phyloP scores from a whole-genome alignment of 1,139 yeast genomes.

The Kurtzmaniella quercitrusa region DNA sequence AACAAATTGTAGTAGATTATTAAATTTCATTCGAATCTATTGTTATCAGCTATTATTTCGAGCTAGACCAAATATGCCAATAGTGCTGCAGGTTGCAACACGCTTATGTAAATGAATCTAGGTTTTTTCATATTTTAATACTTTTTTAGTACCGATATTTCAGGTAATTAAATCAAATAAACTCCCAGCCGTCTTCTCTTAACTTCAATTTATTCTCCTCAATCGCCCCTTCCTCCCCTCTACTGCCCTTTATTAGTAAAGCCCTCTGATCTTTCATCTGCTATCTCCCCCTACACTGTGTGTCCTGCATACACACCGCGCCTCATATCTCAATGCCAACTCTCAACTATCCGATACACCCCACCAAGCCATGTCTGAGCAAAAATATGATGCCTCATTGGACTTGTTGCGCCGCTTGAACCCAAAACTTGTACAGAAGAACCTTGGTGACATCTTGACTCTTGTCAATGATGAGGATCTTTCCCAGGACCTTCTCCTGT shows the following conservation, averaged over 20 bases:
- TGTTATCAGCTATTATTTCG: too few species aligned
- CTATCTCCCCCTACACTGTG: too few species aligned
- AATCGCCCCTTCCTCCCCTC: background rate
- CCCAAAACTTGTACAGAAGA: constrained; percentile 62
- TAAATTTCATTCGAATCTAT: too few species aligned
- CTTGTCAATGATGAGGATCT: constrained; percentile 52
- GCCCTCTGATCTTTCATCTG: background rate
- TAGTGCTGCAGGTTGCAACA: too few species aligned
- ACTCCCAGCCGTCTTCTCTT: too few species aligned
- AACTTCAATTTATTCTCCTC: background rate
- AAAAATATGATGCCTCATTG: constrained; percentile 80
- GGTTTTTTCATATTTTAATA: too few species aligned
- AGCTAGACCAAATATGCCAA: too few species aligned
- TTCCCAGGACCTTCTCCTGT: constrained; percentile 81
- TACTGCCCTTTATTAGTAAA: background rate
- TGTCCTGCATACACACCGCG: too few species aligned
- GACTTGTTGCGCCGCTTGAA: constrained; percentile 83
- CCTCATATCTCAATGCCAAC: background rate
- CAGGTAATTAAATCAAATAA: too few species aligned
- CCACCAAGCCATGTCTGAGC: constrained; percentile 16
- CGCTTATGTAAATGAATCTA: too few species aligned
- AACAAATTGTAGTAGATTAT: background rate
- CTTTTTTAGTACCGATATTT: too few species aligned
- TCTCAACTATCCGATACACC: too few species aligned
- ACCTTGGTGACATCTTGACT: constrained; percentile 67